Evolutionary conservation across 352 stramenopile species (phyloP).

Genomic region (Globisporangium acanthophoron): DNA sequence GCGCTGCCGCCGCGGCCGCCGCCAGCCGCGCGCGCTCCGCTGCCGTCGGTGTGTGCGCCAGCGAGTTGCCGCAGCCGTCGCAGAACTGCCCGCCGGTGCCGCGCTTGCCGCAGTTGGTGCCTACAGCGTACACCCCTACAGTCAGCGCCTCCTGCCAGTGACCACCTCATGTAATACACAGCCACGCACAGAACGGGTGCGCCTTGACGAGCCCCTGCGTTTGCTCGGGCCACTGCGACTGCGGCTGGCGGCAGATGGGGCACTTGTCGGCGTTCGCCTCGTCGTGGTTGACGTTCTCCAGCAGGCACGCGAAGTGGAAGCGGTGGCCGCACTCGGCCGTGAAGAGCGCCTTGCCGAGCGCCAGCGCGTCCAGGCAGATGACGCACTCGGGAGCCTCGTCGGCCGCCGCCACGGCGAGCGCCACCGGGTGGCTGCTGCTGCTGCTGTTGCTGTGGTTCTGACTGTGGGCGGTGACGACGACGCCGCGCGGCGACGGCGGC

Average conservation of each 20-base stretch:
- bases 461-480: not conserved
- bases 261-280: constrained; percentile 87
- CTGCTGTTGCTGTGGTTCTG: constrained; percentile 1
- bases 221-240: constrained; percentile 83
- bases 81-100: constrained; percentile 68
- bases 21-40: constrained; percentile 57
- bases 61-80: constrained; percentile 64
- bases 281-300: constrained; percentile 89
- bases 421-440: not conserved
- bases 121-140: constrained; percentile 7
- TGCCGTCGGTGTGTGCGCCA: constrained; percentile 69
- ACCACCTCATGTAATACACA: not conserved
- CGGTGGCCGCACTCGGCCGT: constrained; percentile 82
- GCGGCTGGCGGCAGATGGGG: constrained; percentile 81
- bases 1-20: constrained; percentile 36
- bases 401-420: constrained; percentile 13
- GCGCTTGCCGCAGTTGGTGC: constrained; percentile 72
- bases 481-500: not conserved
- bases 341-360: constrained; percentile 63
- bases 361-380: constrained; percentile 79
- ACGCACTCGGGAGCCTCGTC: constrained; percentile 62
- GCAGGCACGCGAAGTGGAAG: constrained; percentile 81
- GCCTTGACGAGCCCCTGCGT: constrained; percentile 81
- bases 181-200: constrained; percentile 67
- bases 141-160: too few species aligned